Percentiles rank a stretch among this genome's conserved stretches.
Evolutionary conservation across 106 monocot species (phyloP).

Genomic region (Dendrobium officinale): DNA sequence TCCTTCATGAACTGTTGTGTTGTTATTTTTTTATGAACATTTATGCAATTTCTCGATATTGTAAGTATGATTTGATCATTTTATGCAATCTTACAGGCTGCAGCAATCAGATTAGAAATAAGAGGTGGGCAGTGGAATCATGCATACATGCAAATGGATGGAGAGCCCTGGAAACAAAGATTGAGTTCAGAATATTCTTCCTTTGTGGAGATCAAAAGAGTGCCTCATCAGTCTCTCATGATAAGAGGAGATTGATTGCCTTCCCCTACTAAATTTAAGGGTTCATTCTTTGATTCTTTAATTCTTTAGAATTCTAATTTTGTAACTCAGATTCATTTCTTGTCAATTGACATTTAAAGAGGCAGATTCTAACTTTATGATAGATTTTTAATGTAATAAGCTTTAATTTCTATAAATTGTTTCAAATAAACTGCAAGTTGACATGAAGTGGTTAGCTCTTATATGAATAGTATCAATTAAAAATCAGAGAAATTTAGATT

Average conservation of each 20-base stretch:
- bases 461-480: too few species aligned
- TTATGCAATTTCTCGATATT: too few species aligned
- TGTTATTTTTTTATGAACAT: too few species aligned
- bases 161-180: slow-evolving; percentile 92
- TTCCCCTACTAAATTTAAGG: neutral
- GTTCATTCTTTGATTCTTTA: neutral
- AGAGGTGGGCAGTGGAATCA: slow-evolving; percentile 68
- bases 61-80: neutral
- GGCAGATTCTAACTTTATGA: neutral
- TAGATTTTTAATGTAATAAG: neutral
- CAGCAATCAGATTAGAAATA: slow-evolving; percentile 73
- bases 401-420: neutral
- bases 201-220: slow-evolving; percentile 62
- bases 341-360: neutral
- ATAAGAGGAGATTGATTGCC: slow-evolving; percentile 52
- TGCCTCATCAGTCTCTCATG: slow-evolving; percentile 71
- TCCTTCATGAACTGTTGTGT: too few species aligned
- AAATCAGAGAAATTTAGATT: too few species aligned
- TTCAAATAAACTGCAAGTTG: too few species aligned
- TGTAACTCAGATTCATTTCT: neutral
- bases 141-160: slow-evolving; percentile 90
- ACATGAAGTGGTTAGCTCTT: too few species aligned
- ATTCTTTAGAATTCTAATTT: neutral
- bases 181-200: slow-evolving; percentile 57
- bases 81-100: slow-evolving; percentile 36